A percentile compares a stretch with the other conserved stretches of the same genome.
These are phyloP conservation scores for Pichia kudriavzevii DNA, from an alignment of 1,139 yeast genomes.

Conservation along the genomic window DNA sequence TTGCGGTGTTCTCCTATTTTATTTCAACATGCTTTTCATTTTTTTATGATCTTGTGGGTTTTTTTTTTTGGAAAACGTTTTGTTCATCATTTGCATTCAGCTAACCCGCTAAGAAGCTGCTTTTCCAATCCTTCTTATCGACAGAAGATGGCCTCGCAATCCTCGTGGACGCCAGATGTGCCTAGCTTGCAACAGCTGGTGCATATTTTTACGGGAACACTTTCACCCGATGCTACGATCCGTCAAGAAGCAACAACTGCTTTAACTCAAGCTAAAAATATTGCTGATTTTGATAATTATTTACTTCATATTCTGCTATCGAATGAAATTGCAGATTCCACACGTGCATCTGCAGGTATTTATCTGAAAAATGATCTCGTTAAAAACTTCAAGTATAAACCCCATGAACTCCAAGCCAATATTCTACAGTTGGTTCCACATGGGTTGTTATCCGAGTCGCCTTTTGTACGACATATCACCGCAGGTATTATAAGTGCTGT, in stretches of 20 bases:
- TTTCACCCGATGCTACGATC: constrained; percentile 47
- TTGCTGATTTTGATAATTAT: constrained; percentile 76
- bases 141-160: too few relatives aligned
- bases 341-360: constrained; percentile 86
- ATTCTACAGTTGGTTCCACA: constrained; percentile 55
- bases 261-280: constrained; percentile 55
- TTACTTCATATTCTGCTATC: constrained; percentile 64
- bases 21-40: too few relatives aligned
- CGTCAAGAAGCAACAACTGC: constrained; percentile 62
- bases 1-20: too few relatives aligned
- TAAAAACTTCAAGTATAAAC: constrained; percentile 27
- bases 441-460: constrained; percentile 57
- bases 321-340: constrained; percentile 34
- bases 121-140: too few relatives aligned
- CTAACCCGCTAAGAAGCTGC: too few relatives aligned
- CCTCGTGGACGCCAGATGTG: constrained; percentile 56
- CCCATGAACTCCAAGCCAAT: constrained; percentile 39
- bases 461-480: constrained; percentile 72
- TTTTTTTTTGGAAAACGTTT: too few relatives aligned
- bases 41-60: too few relatives aligned
- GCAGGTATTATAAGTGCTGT: constrained; percentile 86
- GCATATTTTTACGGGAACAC: constrained; percentile 55
- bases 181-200: constrained; percentile 56
- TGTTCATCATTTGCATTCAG: too few relatives aligned
- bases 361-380: constrained; percentile 63